Base-by-base conservation (phyloP, 1,284 basidiomycete species). In the Sporisorium reilianum region DNA sequence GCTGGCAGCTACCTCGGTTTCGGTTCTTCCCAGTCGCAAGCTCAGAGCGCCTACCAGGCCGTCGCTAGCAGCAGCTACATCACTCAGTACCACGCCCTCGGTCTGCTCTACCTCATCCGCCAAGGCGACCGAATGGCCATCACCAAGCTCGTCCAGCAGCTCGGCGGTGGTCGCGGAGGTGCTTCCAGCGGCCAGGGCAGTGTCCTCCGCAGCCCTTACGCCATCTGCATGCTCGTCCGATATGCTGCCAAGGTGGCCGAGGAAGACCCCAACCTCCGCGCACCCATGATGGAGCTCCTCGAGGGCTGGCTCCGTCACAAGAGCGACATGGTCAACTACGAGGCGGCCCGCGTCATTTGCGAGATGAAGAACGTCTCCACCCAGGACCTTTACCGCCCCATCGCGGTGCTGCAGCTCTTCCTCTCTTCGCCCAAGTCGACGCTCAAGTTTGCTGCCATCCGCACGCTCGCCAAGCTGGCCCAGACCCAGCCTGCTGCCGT, bases 241-340 rank as follows among this genome's bases (percentile, higher is more conserved):
- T 99, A 96, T 86, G 95, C 97, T 20, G 91, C 95, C 44, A 97
- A 97, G 86, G 92, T 98, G 56, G 95, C 97, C 88, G 96, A 99
- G 80, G 97, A 99, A 81, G 97, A 99, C 86, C 86, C 91, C n/a
- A 84, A 84, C 70, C 73, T 84, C 54, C 78, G 80, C 28, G 66
- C 60, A 22, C 71, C 72, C 26, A 97, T 99, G 89, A 88, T 94
- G 66, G 96, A 98, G 80, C 89, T 97, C 49, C 88, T 99, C 55
- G 97, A 99, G 85, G 91, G 93, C 44, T 96, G 95, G 90, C 88
- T 99, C 66, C 90, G 95, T 68, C 97, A 99, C 87, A 99, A 99
- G 89, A 96, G 94, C 83, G 97, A 99, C 86, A 99, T 98, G 97
- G 97, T 99, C 85, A 99, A 98, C 87, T 94, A 96, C 80, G 97